Base-by-base conservation (phyloP, 257 asterid genomes). In the Apocynum venetum region DNA sequence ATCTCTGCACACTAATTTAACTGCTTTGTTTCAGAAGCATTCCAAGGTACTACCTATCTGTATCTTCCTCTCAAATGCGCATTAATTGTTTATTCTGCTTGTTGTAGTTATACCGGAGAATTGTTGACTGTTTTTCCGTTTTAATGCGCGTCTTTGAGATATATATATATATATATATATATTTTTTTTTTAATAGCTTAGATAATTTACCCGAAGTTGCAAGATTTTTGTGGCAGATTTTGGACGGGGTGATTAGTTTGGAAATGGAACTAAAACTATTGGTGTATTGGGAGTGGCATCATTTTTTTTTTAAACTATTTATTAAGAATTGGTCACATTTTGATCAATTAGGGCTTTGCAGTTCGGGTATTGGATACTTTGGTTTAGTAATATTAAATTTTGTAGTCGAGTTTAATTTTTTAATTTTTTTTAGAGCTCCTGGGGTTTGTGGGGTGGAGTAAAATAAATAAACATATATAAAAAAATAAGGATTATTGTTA, bases 1-100 rank as follows among this genome's bases (percentile, higher is more conserved):
- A 81, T 76, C 89, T 79, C 72, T 64, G 79, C 61, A 40, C 47
- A 25, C 77, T 77, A 20, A 17, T 52, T 71, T 71, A 43, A 12
- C 74, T 8, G 47, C 81, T 69, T 73, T 81, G 43, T 65, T 85
- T 66, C 67, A 35, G 53, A 86, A 76, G 14, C 79, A 48, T 36
- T 81, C 89, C 76, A 88, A 80, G 91, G 92, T 90, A 36, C 55
- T 63, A 25, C 31, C 31, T 63, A n/a, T 43, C 77, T 76, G 72
- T 65, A 4, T 72, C 20, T 72, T 51, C 52, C 6, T 14, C 20
- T 41, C 49, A 17, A 66, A 66, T 41, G 25, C 10, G 12, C 13
- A 14, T 15, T 57, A 6, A 31, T 17, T 40, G 8, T 4, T 2
- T 0, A 2, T 61, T n/a, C 1, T 46, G 53, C 9, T 36, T 5